A percentile compares a stretch with the other conserved stretches of the same genome.
These are phyloP conservation scores for Striga hermonthica DNA, from an alignment of 305 asterid species.

Conservation along the genomic window DNA sequence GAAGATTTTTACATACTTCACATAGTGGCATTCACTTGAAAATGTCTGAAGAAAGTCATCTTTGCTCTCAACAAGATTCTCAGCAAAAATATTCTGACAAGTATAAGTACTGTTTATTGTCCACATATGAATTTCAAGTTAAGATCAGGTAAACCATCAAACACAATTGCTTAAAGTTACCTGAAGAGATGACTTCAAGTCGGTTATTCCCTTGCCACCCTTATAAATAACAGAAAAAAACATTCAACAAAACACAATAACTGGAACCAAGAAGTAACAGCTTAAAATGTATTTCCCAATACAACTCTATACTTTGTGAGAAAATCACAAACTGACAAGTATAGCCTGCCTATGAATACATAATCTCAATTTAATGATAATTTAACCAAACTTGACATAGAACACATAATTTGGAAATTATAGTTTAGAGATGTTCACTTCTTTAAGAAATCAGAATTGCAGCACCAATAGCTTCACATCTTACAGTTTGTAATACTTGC, in stretches of 20 bases:
- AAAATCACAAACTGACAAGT: constrained; percentile 20
- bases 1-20: constrained; percentile 52
- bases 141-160: constrained; percentile 23
- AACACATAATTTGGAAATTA: constrained; percentile 13
- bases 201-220: constrained; percentile 97
- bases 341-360: not conserved
- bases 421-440: not conserved
- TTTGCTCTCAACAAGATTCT: constrained; percentile 74
- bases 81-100: constrained; percentile 80
- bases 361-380: constrained; percentile 12
- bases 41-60: constrained; percentile 79
- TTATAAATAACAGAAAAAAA: constrained; percentile 31
- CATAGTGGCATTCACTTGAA: constrained; percentile 56
- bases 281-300: constrained; percentile 9
- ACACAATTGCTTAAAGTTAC: constrained; percentile 36
- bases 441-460: constrained; percentile 4
- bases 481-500: constrained; percentile 3
- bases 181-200: constrained; percentile 75
- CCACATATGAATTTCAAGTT: constrained; percentile 23
- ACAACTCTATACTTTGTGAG: constrained; percentile 9
- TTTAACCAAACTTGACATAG: constrained; percentile 13
- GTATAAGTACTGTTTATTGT: constrained; percentile 23
- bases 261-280: constrained; percentile 19
- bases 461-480: constrained; percentile 7
- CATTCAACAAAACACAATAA: constrained; percentile 27